Percentiles rank a stretch among this genome's conserved stretches.
phyloP scores from a whole-genome alignment of 164 flowering plant species.

The Malania oleifera region DNA sequence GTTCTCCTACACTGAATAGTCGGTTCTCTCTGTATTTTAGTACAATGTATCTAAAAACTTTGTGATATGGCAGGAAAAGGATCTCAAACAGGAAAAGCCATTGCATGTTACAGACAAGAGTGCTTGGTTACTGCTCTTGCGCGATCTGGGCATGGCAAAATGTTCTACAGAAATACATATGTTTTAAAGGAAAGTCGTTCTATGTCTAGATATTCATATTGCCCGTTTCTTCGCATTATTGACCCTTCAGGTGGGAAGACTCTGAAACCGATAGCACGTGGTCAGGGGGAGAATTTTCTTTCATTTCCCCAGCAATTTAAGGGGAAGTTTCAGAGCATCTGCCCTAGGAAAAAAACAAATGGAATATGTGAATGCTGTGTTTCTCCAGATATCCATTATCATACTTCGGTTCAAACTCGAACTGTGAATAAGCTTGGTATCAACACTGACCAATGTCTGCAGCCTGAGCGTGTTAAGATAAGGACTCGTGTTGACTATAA shows the following conservation, averaged over 20 bases:
- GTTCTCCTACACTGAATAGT: neutral
- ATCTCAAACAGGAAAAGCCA: slow-evolving; percentile 27
- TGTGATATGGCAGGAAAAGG: slow-evolving; percentile 46
- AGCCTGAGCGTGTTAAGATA: slow-evolving; percentile 26
- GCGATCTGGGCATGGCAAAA: slow-evolving; percentile 21
- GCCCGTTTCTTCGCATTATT: slow-evolving; percentile 16
- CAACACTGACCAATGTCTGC: slow-evolving; percentile 19
- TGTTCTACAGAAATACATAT: slow-evolving; percentile 20
- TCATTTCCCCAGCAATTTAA: slow-evolving; percentile 17
- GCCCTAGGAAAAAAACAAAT: slow-evolving; percentile 21
- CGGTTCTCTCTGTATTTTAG: neutral
- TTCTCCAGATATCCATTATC: slow-evolving; percentile 23
- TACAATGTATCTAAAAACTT: neutral
- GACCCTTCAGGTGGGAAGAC: slow-evolving; percentile 20
- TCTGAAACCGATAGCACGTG: slow-evolving; percentile 12
- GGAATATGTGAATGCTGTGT: slow-evolving; percentile 31
- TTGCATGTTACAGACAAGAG: slow-evolving; percentile 24
- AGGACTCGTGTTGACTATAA: slow-evolving; percentile 53
- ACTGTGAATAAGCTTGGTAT: slow-evolving; percentile 28
- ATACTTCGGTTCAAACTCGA: slow-evolving; percentile 28
- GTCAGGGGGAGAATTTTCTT: slow-evolving; percentile 19
- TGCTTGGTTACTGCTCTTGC: slow-evolving; percentile 20
- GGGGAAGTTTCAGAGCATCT: slow-evolving; percentile 13
- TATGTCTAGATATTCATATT: slow-evolving; percentile 21
- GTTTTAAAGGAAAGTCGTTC: slow-evolving; percentile 15